Conservation (phyloP, 257 asterid species). For the Forsythia suspensa region DNA sequence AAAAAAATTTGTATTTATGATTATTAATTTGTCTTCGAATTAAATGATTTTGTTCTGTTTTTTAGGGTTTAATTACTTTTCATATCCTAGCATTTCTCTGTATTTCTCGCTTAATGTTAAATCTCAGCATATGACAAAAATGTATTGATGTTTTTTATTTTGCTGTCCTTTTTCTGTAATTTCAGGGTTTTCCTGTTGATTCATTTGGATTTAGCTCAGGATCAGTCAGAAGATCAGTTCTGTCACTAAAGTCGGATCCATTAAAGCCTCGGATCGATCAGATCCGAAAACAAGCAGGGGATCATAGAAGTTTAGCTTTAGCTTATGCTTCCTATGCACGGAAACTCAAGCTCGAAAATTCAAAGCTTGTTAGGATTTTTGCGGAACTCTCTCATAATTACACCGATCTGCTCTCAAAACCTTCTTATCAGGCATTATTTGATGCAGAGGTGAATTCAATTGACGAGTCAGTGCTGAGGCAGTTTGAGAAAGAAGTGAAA, state of each 20-base stretch:
- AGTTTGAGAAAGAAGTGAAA: slow-evolving; percentile 78
- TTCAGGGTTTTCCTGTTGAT: slow-evolving; percentile 43
- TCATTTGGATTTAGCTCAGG: slow-evolving; percentile 33
- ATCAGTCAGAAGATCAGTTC: slow-evolving; percentile 46
- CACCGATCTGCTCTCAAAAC: slow-evolving; percentile 62
- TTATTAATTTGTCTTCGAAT: slow-evolving; percentile 9
- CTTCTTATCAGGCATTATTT: slow-evolving; percentile 46
- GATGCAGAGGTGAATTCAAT: slow-evolving; percentile 47
- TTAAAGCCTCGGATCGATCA: slow-evolving; percentile 72
- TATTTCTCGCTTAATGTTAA: neutral
- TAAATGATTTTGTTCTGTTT: neutral
- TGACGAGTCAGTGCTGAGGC: slow-evolving; percentile 56
- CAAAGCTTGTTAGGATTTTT: slow-evolving; percentile 66
- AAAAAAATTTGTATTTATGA: neutral
- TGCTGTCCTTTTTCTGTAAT: neutral
- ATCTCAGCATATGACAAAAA: slow-evolving; percentile 10
- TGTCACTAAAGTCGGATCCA: slow-evolving; percentile 69
- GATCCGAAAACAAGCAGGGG: slow-evolving; percentile 76
- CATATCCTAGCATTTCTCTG: neutral
- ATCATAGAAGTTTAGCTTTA: slow-evolving; percentile 56
- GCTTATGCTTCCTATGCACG: slow-evolving; percentile 76
- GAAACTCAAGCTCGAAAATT: slow-evolving; percentile 72
- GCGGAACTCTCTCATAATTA: slow-evolving; percentile 61
- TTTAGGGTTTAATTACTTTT: slow-evolving; percentile 6
- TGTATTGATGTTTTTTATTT: slow-evolving; percentile 5